Evolutionary conservation across 2,329 filamentous ascomycete genomes (phyloP), one percentile per base, ranked within the genome.

Genomic region (Zalaria sp.): DNA sequence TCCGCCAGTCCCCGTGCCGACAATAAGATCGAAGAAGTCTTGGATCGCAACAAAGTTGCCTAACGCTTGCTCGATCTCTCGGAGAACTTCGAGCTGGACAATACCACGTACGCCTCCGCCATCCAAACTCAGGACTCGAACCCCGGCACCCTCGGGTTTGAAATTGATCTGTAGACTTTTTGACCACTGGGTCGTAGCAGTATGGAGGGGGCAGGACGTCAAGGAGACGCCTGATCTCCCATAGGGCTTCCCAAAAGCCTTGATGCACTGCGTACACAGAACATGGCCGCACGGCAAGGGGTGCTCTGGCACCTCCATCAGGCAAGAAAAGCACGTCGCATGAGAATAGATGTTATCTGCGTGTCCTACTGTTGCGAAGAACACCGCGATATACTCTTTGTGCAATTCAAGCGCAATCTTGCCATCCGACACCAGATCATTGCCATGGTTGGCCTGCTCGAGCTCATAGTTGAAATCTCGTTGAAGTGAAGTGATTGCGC

Each of bases 21-120:
- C 61, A 18, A 72, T 64, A 2, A 71, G 56, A 43, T 72, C 68
- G 43, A 72, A 69, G 50, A 71, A 71, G 3, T 51, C 51, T 38
- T 63, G 64, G 3, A 71, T 59, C 0, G 60, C 57, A 2, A 71
- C 46, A 4, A 54, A 51, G 5, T 54, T 51, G 2, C 61, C 64
- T 1, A 69, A 47, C 4, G 53, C 54, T 25, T 51, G 52, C 46
- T 71, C 61, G 6, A 72, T 59, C 4, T 52, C 50, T 26, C 56
- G 47, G 4, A 72, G 53, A 1, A 67, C 56, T 45, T 66, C 61
- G 2, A 71, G 51, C 37, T 66, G 61, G 2, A 67, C 62, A 25
- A 71, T 65, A 2, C 65, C 66, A 37, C 66, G 54, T 34, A 69
- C 60, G 2, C 67, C 67, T 8, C 67, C 67, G 3, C 64, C 66